Percentiles rank a stretch among this genome's conserved stretches.
Evolutionary conservation across 1,284 basidiomycete species (phyloP).

Genomic region (Fistulina hepatica): DNA sequence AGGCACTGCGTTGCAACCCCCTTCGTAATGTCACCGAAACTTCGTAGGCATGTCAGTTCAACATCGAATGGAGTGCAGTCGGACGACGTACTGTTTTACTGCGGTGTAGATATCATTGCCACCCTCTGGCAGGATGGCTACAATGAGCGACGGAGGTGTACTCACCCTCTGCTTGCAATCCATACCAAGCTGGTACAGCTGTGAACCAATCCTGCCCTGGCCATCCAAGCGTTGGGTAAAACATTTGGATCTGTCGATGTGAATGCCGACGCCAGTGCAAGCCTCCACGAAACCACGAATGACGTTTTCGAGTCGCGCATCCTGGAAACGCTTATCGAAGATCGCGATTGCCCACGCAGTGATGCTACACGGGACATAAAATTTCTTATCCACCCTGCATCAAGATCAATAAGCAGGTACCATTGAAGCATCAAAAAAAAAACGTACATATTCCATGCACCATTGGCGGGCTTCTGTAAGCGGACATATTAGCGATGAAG

Average conservation of each 20-base stretch:
- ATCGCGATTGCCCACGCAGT: conserved; percentile 8
- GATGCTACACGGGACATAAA: conserved; percentile 9
- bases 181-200: conserved; percentile 8
- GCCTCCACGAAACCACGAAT: conserved; percentile 1
- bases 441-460: conserved; percentile 13
- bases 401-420: neutral
- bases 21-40: conserved; percentile 20
- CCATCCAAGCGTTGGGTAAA: conserved; percentile 6
- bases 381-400: conserved; percentile 13
- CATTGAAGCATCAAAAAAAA: neutral
- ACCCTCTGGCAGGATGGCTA: conserved; percentile 45
- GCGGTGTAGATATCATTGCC: conserved; percentile 64
- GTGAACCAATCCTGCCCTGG: conserved; percentile 11
- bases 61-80: neutral
- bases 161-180: conserved; percentile 9
- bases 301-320: neutral
- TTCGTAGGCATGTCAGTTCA: neutral
- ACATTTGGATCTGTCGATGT: neutral
- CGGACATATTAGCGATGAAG: neutral
- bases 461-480: conserved; percentile 9
- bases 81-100: conserved; percentile 52
- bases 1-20: conserved; percentile 39
- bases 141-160: conserved; percentile 11
- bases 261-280: neutral
- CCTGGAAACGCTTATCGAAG: conserved; percentile 10